phyloP scores from a whole-genome alignment of 2,329 filamentous ascomycete species.

The Exserohilum rostratum region DNA sequence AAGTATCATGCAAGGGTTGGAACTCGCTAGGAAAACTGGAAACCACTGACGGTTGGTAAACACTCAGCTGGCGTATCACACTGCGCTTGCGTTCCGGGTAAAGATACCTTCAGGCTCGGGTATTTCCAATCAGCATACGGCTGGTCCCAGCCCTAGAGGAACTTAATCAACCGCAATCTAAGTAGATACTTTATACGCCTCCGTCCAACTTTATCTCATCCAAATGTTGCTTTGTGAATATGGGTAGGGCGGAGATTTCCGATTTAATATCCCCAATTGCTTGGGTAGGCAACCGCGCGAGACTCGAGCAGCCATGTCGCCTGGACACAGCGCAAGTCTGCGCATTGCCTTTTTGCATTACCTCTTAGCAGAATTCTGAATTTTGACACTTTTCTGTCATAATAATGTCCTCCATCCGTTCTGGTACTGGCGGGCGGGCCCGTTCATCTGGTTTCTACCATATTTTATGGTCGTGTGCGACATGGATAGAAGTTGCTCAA shows the following conservation, averaged over 20 bases:
- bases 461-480: slow-evolving; percentile 28
- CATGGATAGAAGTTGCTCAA: slow-evolving; percentile 25
- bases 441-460: slow-evolving; percentile 19
- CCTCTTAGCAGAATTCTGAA: slow-evolving; percentile 11
- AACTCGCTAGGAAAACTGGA: slow-evolving; percentile 27
- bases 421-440: slow-evolving; percentile 7
- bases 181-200: slow-evolving; percentile 31
- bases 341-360: slow-evolving; percentile 19
- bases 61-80: slow-evolving; percentile 32
- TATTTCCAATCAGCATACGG: slow-evolving; percentile 31
- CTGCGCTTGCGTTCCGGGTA: slow-evolving; percentile 19
- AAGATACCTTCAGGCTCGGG: slow-evolving; percentile 28
- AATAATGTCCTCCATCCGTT: slow-evolving; percentile 21
- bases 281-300: slow-evolving; percentile 20
- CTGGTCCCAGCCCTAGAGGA: slow-evolving; percentile 23
- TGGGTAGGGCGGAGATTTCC: slow-evolving; percentile 31
- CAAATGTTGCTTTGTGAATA: slow-evolving; percentile 29
- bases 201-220: slow-evolving; percentile 23
- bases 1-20: slow-evolving; percentile 15
- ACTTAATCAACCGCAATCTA: slow-evolving; percentile 43
- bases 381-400: slow-evolving; percentile 9
- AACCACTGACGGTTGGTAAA: slow-evolving; percentile 23
- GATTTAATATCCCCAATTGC: slow-evolving; percentile 33
- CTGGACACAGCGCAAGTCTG: slow-evolving; percentile 25
- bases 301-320: slow-evolving; percentile 19